These are phyloP conservation scores for Podosphaera fusca DNA, from an alignment of 2,329 filamentous ascomycete genomes.

Conservation along the genomic window DNA sequence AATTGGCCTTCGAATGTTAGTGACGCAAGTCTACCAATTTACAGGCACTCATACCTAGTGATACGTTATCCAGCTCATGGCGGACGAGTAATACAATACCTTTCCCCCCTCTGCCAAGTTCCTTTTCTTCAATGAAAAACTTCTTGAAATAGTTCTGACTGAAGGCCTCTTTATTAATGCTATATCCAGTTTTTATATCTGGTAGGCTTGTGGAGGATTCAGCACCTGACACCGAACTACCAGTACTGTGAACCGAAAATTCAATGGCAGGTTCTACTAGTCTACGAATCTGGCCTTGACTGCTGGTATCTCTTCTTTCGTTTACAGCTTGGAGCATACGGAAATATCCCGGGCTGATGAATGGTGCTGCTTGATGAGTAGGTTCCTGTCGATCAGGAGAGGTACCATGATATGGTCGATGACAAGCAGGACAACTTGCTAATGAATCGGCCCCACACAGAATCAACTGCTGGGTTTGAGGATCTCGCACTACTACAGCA, in stretches of 20 bases:
- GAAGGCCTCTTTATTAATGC: conserved; percentile 71
- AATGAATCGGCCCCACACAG: conserved; percentile 38
- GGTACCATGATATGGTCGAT: conserved; percentile 20
- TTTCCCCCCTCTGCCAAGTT: conserved; percentile 76
- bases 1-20: conserved; percentile 35
- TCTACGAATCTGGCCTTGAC: conserved; percentile 30
- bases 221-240: conserved; percentile 11
- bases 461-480: conserved; percentile 60
- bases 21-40: not conserved
- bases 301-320: conserved; percentile 20
- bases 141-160: conserved; percentile 79
- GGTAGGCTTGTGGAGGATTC: conserved; percentile 32
- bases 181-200: conserved; percentile 25
- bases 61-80: conserved; percentile 74
- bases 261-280: conserved; percentile 15
- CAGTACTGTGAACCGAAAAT: conserved; percentile 8
- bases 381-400: conserved; percentile 24
- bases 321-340: conserved; percentile 53
- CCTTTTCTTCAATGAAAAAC: conserved; percentile 76
- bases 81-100: conserved; percentile 86
- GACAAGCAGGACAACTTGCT: conserved; percentile 43
- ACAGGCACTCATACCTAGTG: conserved; percentile 27
- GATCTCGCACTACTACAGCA: conserved; percentile 79
- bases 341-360: conserved; percentile 84
- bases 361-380: conserved; percentile 30